phyloP scores from a whole-genome alignment of 441 rosid species.

The Dalechampia spathulata region DNA sequence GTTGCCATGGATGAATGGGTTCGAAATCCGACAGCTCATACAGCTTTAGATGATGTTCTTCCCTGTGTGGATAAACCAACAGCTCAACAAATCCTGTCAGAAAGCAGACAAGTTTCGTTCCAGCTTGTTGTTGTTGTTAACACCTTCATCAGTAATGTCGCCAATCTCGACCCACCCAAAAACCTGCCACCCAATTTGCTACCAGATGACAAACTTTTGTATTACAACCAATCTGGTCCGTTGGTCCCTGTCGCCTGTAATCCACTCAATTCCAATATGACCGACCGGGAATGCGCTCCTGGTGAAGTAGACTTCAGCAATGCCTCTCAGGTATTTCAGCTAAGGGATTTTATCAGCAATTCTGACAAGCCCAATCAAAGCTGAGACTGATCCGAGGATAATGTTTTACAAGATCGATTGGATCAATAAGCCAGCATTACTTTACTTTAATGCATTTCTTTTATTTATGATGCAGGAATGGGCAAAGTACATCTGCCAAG shows the following conservation, averaged over 20 bases:
- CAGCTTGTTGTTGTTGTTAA: conserved; percentile 47
- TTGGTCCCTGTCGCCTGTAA: conserved; percentile 63
- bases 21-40: conserved; percentile 60
- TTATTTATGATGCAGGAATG: conserved; percentile 23
- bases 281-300: conserved; percentile 43
- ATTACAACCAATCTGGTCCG: conserved; percentile 89
- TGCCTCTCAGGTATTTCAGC: conserved; percentile 52
- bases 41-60: conserved; percentile 74
- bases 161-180: conserved; percentile 24
- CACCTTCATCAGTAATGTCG: conserved; percentile 30
- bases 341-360: too few relatives aligned
- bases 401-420: too few relatives aligned
- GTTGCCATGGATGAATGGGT: conserved; percentile 87
- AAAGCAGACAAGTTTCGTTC: conserved; percentile 43
- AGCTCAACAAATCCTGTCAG: conserved; percentile 51
- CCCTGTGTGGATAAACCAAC: conserved; percentile 79
- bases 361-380: too few relatives aligned
- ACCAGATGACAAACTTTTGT: conserved; percentile 23
- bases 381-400: too few relatives aligned
- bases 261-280: conserved; percentile 60
- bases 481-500: conserved; percentile 54
- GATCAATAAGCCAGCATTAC: too few relatives aligned
- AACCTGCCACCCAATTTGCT: conserved; percentile 28
- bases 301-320: conserved; percentile 53
- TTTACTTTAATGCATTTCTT: neutral